Conservation (phyloP, 441 rosid species). For the Populus hybrid region DNA sequence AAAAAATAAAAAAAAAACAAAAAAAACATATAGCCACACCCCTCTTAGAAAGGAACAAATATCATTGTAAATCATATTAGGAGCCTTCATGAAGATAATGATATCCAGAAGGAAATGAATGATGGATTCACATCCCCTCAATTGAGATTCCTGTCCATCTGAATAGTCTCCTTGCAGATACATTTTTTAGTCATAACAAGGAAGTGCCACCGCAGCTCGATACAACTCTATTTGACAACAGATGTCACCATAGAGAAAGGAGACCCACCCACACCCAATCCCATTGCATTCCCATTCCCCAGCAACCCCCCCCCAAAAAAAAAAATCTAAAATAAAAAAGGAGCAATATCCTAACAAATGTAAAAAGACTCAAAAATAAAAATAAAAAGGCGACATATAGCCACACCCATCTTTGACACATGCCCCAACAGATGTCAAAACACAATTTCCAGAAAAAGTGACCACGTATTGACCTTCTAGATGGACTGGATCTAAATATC, state of each 20-base stretch:
- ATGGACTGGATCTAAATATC: constrained; percentile 24
- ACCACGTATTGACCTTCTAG: constrained; percentile 19
- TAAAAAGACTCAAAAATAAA: neutral
- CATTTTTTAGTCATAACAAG: constrained; percentile 20
- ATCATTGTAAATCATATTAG: constrained; percentile 76
- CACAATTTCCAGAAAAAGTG: constrained; percentile 5
- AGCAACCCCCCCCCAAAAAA: constrained; percentile 2
- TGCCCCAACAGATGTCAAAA: constrained; percentile 17
- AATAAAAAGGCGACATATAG: neutral
- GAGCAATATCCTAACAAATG: neutral
- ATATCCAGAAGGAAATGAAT: constrained; percentile 62
- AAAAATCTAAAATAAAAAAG: neutral
- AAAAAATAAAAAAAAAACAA: neutral
- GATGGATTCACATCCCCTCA: constrained; percentile 47
- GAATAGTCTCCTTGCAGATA: constrained; percentile 48
- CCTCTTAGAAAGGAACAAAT: constrained; percentile 55
- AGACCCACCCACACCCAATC: constrained; percentile 5
- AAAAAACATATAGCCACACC: neutral
- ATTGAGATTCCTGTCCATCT: constrained; percentile 48
- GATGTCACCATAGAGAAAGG: neutral
- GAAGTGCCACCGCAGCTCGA: constrained; percentile 23
- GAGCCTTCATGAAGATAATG: constrained; percentile 52
- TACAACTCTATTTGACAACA: constrained; percentile 17
- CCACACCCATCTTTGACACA: constrained; percentile 6
- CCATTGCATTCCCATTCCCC: constrained; percentile 4